Conservation (phyloP, 1,139 yeast species). For the Hemisphaericaspora lyxosophila region DNA sequence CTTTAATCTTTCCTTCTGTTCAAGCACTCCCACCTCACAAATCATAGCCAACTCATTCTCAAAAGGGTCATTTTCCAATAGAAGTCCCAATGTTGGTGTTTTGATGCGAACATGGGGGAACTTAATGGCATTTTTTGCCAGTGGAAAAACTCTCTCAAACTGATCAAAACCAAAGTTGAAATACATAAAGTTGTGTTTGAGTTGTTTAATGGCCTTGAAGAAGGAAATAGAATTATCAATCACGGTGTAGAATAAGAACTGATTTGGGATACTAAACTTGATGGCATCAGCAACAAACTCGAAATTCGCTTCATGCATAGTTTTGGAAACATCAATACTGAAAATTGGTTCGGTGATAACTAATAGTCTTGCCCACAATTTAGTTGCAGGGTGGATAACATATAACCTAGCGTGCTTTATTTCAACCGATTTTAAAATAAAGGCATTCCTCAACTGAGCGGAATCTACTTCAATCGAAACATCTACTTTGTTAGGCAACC, state of each 20-base stretch:
- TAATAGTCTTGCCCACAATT: slow-evolving; percentile 43
- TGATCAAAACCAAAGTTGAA: slow-evolving; percentile 40
- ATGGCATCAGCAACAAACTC: slow-evolving; percentile 29
- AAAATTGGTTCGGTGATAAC: slow-evolving; percentile 39
- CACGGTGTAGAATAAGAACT: slow-evolving; percentile 62
- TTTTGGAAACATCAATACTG: slow-evolving; percentile 24
- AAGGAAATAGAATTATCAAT: slow-evolving; percentile 65
- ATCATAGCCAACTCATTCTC: slow-evolving; percentile 42
- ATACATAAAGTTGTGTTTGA: slow-evolving; percentile 49
- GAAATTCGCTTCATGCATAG: slow-evolving; percentile 18
- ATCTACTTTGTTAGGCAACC: slow-evolving; percentile 53
- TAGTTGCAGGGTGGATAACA: slow-evolving; percentile 55
- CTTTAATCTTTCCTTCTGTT: slow-evolving; percentile 34
- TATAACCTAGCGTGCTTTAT: slow-evolving; percentile 47
- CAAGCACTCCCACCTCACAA: slow-evolving; percentile 38
- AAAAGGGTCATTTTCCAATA: slow-evolving; percentile 44
- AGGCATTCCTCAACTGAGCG: slow-evolving; percentile 29
- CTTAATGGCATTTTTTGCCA: slow-evolving; percentile 26
- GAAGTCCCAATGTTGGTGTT: slow-evolving; percentile 33
- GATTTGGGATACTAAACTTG: slow-evolving; percentile 53
- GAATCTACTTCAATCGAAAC: slow-evolving; percentile 51
- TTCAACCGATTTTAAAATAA: slow-evolving; percentile 27
- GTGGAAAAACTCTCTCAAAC: slow-evolving; percentile 35
- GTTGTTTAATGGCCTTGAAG: slow-evolving; percentile 58
- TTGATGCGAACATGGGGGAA: slow-evolving; percentile 35